Evolutionary conservation across 1,139 yeast genomes (phyloP), one percentile per base, ranked within the genome.

Genomic region (Hanseniaspora uvarum): DNA sequence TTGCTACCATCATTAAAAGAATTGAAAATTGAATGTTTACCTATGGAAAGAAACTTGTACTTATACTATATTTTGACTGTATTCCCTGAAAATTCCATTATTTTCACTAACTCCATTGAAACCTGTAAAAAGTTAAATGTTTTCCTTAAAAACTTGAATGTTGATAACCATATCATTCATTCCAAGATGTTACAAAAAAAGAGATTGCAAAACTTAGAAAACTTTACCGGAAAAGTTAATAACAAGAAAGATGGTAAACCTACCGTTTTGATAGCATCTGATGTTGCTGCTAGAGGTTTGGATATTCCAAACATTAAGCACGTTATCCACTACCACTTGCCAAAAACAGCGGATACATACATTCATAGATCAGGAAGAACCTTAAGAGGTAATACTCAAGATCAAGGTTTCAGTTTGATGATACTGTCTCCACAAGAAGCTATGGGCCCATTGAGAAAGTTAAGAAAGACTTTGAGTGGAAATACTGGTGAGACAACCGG

Each of bases 301-400:
- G 99, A 94, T 74, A 87, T 94, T 57, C 85, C 95, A 1, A 77
- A 78, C 49, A 89, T 94, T 54, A 85, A 88, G 63, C 98, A 92
- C 67, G 98, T 94, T 43, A 87, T 92, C 14, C 98, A 92, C 67
- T 92, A 92, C 64, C 97, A 92, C 69, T 74, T 94, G 58, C 98
- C 99, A 11, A 76, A 97, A 59, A 77, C 95, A 10, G 97, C 97
- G 0, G 98, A 94, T 66, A 81, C 88, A 55, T 92, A 92, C 65
- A 83, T 92, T 59, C 99, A 92, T 69, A 78, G 99, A 67, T 86
- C 96, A 1, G 99, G 99, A 58, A 81, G 99, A 76, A 94, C 98
- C 21, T 98, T 95, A 0, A 84, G 99, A 74, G 96, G 95, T 2
- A 78, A 77, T 54, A 41, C 52, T 8, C 43, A 41, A 41, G 54